Evolutionary conservation across 1,284 basidiomycete species (phyloP).

Genomic region (Ustilago xerochloae): DNA sequence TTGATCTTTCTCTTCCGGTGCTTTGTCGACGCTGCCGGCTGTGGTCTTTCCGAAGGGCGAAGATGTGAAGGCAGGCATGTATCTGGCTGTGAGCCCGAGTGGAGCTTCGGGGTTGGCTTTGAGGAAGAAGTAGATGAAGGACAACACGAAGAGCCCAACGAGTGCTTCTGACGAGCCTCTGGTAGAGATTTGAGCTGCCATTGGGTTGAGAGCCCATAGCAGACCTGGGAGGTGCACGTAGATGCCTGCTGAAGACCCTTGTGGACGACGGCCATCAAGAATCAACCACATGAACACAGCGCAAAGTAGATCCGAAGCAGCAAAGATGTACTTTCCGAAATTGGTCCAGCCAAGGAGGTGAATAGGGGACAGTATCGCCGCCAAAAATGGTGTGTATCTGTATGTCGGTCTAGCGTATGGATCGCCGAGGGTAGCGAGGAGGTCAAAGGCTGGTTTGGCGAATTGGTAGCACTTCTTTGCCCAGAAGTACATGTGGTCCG

Average conservation of each 20-base stretch:
- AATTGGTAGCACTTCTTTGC: conserved; percentile 41
- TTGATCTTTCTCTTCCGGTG: neutral
- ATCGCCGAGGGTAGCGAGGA: conserved; percentile 71
- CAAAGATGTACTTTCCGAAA: conserved; percentile 86
- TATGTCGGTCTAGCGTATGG: conserved; percentile 95
- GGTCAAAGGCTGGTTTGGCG: conserved; percentile 47
- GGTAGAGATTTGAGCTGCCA: conserved; percentile 95
- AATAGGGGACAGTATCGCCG: conserved; percentile 83
- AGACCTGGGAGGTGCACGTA: conserved; percentile 69
- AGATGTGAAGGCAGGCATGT: conserved; percentile 17
- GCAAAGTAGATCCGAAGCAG: conserved; percentile 83
- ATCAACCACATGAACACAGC: conserved; percentile 81
- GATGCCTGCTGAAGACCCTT: conserved; percentile 27
- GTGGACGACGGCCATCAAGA: conserved; percentile 68
- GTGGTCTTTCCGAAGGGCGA: neutral
- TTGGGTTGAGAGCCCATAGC: conserved; percentile 88
- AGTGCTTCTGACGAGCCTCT: conserved; percentile 93
- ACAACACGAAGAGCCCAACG: conserved; percentile 82
- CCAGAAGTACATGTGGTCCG: conserved; percentile 39
- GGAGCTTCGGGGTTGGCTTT: conserved; percentile 56
- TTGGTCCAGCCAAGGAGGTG: conserved; percentile 70
- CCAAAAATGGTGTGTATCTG: conserved; percentile 93
- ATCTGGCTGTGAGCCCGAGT: conserved; percentile 18
- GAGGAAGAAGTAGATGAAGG: conserved; percentile 72
- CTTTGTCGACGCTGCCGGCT: neutral